Evolutionary conservation across 352 stramenopile genomes (phyloP).

Genomic region (Phytopythium vexans): DNA sequence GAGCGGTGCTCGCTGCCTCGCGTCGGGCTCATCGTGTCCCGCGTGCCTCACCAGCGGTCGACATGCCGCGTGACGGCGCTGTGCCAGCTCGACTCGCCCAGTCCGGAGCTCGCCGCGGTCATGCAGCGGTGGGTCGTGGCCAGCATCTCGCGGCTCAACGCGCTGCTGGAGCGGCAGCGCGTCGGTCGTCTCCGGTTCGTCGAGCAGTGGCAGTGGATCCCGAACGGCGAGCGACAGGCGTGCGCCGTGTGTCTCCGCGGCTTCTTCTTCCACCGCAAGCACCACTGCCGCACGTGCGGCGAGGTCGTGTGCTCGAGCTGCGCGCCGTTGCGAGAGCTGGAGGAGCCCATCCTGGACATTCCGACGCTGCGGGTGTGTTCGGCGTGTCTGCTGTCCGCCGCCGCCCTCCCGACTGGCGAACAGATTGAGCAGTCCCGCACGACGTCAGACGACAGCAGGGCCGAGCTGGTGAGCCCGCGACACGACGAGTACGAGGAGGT

Average conservation of each 20-base stretch:
- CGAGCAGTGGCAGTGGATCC: constrained; percentile 79
- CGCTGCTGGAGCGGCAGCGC: constrained; percentile 56
- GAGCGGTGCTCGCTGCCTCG: constrained; percentile 46
- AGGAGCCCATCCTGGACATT: constrained; percentile 70
- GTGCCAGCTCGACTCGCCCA: constrained; percentile 52
- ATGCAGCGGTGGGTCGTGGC: constrained; percentile 57
- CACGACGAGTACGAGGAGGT: constrained; percentile 64
- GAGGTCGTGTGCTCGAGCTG: constrained; percentile 74
- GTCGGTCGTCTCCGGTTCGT: constrained; percentile 69
- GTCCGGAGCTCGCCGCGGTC: constrained; percentile 39
- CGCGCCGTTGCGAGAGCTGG: constrained; percentile 49
- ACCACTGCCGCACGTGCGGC: constrained; percentile 67
- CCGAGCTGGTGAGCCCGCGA: constrained; percentile 35
- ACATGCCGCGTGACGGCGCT: constrained; percentile 63
- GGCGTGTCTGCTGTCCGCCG: constrained; percentile 46
- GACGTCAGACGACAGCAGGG: constrained; percentile 8
- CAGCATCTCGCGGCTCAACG: constrained; percentile 32
- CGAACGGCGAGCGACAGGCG: constrained; percentile 64
- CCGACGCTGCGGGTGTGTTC: constrained; percentile 64
- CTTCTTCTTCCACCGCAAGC: constrained; percentile 75
- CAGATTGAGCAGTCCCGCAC: not conserved
- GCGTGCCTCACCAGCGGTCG: constrained; percentile 47
- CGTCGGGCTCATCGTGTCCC: constrained; percentile 66
- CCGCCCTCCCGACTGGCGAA: constrained; percentile 1
- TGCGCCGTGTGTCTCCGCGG: constrained; percentile 67